phyloP scores from a whole-genome alignment of 1,139 yeast species.

The Pichia sp. region DNA sequence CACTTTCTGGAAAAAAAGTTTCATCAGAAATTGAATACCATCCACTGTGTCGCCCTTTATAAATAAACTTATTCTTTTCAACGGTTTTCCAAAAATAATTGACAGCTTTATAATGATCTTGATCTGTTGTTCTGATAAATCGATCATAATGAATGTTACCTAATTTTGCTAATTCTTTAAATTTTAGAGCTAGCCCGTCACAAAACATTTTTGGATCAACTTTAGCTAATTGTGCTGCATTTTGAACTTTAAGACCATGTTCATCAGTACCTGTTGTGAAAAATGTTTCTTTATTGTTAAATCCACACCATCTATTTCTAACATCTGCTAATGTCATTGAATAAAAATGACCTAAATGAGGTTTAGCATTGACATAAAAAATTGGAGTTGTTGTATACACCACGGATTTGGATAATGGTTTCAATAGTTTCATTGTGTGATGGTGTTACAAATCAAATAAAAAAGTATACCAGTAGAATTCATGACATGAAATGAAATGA shows the following conservation, averaged over 20 bases:
- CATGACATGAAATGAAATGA: neutral
- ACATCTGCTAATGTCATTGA: constrained; percentile 83
- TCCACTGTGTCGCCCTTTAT: constrained; percentile 79
- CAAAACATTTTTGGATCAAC: constrained; percentile 61
- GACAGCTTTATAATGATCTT: constrained; percentile 66
- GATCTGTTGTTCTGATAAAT: constrained; percentile 87
- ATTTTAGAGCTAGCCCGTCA: constrained; percentile 60
- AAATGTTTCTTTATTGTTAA: constrained; percentile 42
- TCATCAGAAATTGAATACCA: constrained; percentile 97
- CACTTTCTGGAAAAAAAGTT: constrained; percentile 83
- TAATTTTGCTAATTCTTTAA: constrained; percentile 51
- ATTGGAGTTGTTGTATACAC: constrained; percentile 83
- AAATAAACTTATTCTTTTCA: constrained; percentile 56
- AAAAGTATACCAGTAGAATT: neutral
- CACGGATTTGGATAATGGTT: constrained; percentile 18
- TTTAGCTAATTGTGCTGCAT: constrained; percentile 55
- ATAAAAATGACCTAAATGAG: constrained; percentile 91
- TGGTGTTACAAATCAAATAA: neutral
- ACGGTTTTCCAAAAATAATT: constrained; percentile 62
- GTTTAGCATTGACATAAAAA: constrained; percentile 91
- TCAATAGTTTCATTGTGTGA: constrained; percentile 2
- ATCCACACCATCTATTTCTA: constrained; percentile 61
- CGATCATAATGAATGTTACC: constrained; percentile 60
- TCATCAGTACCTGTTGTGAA: constrained; percentile 95
- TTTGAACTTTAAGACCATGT: constrained; percentile 88